Evolutionary conservation across 257 asterid species (phyloP).

Genomic region (Ehretia macrophylla): DNA sequence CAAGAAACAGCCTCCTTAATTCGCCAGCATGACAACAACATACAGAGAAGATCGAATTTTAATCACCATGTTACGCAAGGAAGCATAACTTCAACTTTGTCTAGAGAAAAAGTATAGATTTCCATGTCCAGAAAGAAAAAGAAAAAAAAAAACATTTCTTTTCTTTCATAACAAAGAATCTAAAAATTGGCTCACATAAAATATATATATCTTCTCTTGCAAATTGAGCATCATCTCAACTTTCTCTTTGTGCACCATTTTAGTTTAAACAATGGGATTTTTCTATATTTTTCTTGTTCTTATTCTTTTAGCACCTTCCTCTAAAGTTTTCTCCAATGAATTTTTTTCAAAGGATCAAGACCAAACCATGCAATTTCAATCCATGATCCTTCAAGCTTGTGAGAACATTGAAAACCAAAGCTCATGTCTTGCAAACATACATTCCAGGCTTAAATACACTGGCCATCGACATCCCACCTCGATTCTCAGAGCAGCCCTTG

Average conservation of each 20-base stretch:
- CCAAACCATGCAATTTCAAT: conserved; percentile 29
- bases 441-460: conserved; percentile 27
- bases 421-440: conserved; percentile 51
- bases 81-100: conserved; percentile 44
- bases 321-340: conserved; percentile 30
- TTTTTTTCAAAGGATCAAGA: conserved; percentile 16
- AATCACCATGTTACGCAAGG: conserved; percentile 27
- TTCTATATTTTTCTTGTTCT: conserved; percentile 16
- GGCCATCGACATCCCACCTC: conserved; percentile 25
- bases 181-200: conserved; percentile 13
- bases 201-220: not conserved
- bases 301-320: conserved; percentile 24
- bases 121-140: conserved; percentile 40
- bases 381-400: conserved; percentile 64
- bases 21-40: conserved; percentile 3
- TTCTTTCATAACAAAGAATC: conserved; percentile 45
- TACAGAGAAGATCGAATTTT: conserved; percentile 15
- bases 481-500: conserved; percentile 58
- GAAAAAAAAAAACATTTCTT: conserved; percentile 30
- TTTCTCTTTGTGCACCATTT: conserved; percentile 1
- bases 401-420: conserved; percentile 37
- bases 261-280: conserved; percentile 30
- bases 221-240: not conserved
- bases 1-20: conserved; percentile 4
- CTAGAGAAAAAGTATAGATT: conserved; percentile 20